Percentiles rank a stretch among this genome's conserved stretches.
These are phyloP conservation scores for Chlorella sp. DNA, from an alignment of 139 green algal species.

Conservation along the genomic window DNA sequence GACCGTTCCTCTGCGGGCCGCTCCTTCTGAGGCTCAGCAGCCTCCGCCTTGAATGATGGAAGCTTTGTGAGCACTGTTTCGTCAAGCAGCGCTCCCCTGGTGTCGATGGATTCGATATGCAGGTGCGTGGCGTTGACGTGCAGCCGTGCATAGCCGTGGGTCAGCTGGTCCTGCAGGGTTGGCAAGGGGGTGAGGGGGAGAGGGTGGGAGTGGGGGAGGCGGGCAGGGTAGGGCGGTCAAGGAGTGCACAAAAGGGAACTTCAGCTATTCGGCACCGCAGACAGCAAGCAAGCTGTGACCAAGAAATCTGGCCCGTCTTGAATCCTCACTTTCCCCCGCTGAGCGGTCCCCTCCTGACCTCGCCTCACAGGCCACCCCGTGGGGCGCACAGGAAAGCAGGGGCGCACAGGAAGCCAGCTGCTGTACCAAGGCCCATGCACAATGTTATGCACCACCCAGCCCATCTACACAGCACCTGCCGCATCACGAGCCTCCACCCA, in stretches of 20 bases:
- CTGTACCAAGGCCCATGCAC: background rate
- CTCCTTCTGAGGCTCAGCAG: no score
- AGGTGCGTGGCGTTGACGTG: conserved; percentile 9
- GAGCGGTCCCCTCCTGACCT: background rate
- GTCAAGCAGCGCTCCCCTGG: background rate
- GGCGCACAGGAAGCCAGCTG: no score
- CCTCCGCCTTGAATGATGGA: no score
- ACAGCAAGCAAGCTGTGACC: background rate
- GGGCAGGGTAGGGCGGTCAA: background rate
- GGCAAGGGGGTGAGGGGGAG: no score
- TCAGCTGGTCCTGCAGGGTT: background rate
- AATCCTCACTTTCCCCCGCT: background rate
- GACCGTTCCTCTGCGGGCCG: background rate
- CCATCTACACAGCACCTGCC: background rate
- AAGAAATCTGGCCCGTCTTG: background rate
- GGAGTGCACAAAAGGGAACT: background rate
- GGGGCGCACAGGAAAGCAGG: no score
- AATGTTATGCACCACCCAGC: background rate
- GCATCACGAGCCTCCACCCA: background rate
- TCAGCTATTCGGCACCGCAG: background rate
- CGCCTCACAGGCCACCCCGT: no score
- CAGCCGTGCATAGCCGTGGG: background rate
- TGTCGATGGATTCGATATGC: background rate
- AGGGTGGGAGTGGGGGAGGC: background rate
- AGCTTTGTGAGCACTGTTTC: background rate